phyloP scores from a whole-genome alignment of 2,329 filamentous ascomycete genomes.

The Ceratocystis diversiconidia region DNA sequence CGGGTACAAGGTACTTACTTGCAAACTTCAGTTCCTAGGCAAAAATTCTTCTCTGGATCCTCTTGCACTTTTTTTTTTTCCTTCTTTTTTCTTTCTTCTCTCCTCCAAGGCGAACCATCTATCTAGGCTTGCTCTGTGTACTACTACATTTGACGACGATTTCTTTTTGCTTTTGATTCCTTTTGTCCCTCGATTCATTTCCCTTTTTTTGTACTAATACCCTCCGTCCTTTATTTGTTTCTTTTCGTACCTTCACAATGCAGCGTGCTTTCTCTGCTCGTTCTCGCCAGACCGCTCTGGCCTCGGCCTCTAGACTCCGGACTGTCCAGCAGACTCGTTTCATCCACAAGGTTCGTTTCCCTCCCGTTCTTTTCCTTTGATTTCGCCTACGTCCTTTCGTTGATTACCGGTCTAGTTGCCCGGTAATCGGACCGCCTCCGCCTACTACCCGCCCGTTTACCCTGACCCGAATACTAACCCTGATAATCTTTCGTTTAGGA shows the following conservation, averaged over 20 bases:
- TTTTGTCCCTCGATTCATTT: constrained; percentile 18
- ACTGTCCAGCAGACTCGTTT: constrained; percentile 79
- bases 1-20: too few species aligned
- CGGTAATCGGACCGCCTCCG: not conserved
- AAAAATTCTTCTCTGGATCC: constrained; percentile 16
- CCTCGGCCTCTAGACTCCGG: constrained; percentile 51
- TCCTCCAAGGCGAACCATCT: constrained; percentile 4
- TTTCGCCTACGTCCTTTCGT: not conserved
- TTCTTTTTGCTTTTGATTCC: not conserved
- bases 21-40: constrained; percentile 5
- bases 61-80: constrained; percentile 1
- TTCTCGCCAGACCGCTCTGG: constrained; percentile 66
- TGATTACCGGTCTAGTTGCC: not conserved
- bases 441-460: not conserved
- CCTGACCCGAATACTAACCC: not conserved
- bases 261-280: constrained; percentile 83
- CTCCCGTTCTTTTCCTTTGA: not conserved
- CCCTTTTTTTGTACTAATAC: constrained; percentile 19
- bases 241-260: constrained; percentile 46
- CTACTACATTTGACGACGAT: constrained; percentile 8
- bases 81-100: constrained; percentile 19
- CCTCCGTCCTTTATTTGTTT: constrained; percentile 21
- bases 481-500: constrained; percentile 44
- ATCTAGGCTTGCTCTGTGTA: constrained; percentile 16
- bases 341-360: constrained; percentile 70